Evolutionary conservation across 2,329 filamentous ascomycete species (phyloP), one percentile per base, ranked within the genome.

Genomic region (Fusarium sp.): DNA sequence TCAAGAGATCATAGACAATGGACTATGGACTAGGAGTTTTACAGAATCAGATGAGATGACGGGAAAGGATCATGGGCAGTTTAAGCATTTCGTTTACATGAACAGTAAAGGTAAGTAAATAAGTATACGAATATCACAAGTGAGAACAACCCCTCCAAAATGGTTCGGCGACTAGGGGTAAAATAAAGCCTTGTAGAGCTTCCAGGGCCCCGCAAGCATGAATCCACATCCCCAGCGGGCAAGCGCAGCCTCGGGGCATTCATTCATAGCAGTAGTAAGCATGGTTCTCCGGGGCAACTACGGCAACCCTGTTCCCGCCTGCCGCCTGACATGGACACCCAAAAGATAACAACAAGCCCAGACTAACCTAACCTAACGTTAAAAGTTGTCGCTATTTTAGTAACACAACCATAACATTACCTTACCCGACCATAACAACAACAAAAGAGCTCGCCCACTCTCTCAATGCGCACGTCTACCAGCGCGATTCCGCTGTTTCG

Each of bases 271-370:
- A 24, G 10, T 28, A 31, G 28, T 31, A 11, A 31, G 28, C 51
- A 52, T 58, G 28, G 58, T 40, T 48, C 59, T 48, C 70, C 63
- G 63, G 66, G 72, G 72, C 72, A 73, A 74, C 72, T 74, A 59
- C 60, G 62, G 70, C 63, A 71, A 63, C 69, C 63, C 43, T 71
- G 33, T 42, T 54, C 39, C 44, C 48, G 45, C 14, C 20, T 31
- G n/a, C 51, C 53, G 56, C 72, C 66, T 62, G 52, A 61, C 65
- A 72, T 63, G 50, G 39, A 39, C 58, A 73, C 59, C 55, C 63
- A 51, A 63, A 58, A 65, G 62, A 68, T 58, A 58, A 63, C 43
- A 57, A 46, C 53, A 39, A 58, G 22, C 6, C 34, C 26, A 39
- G 22, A 54, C 17, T 18, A 18, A 11, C 24, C 45, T 36, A 33